Percentiles rank a stretch among this genome's conserved stretches.
Conservation (phyloP, 306 rosid genomes). For the Mimosa bimucronata region DNA sequence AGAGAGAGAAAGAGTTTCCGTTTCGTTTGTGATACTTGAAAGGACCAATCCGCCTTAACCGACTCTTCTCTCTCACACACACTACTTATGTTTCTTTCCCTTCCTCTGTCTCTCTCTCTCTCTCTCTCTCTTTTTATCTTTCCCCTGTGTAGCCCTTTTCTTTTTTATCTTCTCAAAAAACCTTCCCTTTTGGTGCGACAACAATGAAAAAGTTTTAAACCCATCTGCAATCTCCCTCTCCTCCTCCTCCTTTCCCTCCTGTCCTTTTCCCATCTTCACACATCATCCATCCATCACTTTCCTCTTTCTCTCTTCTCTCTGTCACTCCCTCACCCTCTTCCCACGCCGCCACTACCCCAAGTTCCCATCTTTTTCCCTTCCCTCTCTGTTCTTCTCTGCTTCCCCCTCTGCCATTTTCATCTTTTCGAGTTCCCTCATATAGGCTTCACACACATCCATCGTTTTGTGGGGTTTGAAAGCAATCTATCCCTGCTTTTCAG, state of each 20-base stretch:
- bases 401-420: not conserved
- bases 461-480: not conserved
- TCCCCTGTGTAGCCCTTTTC: not conserved
- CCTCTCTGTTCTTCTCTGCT: not conserved
- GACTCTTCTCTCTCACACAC: constrained; percentile 17
- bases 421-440: too few species aligned
- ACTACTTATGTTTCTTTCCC: not conserved
- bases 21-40: not conserved
- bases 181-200: constrained; percentile 11
- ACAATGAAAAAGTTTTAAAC: constrained; percentile 25
- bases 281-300: not conserved
- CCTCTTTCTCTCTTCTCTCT: not conserved
- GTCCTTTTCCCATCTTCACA: constrained; percentile 9
- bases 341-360: constrained; percentile 23
- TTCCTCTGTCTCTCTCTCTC: not conserved
- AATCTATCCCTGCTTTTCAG: constrained; percentile 12
- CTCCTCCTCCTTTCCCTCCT: not conserved
- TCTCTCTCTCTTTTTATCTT: too few species aligned
- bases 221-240: constrained; percentile 16
- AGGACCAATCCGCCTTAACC: constrained; percentile 20
- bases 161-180: not conserved
- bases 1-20: not conserved
- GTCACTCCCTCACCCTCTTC: not conserved
- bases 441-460: too few species aligned
- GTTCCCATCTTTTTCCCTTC: not conserved